These are phyloP conservation scores for Candida khao-thaluensis DNA, from an alignment of 805 yeast species.

Conservation along the genomic window DNA sequence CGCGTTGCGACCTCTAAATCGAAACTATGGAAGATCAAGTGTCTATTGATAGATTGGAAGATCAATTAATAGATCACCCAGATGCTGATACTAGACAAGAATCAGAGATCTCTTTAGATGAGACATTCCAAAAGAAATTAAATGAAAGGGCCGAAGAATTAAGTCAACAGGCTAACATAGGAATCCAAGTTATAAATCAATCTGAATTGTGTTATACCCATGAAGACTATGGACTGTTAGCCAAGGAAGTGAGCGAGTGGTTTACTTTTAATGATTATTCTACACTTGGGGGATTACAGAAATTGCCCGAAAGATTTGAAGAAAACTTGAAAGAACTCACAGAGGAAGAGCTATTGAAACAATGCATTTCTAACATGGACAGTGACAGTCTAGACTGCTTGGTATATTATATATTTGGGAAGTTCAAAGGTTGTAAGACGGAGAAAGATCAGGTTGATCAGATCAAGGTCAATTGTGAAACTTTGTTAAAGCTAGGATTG, in stretches of 20 bases:
- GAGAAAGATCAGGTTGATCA: conserved; percentile 17
- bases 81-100: conserved; percentile 32
- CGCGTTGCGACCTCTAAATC: neutral
- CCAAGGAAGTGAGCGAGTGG: conserved; percentile 39
- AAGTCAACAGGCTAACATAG: conserved; percentile 12
- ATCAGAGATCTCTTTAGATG: conserved; percentile 32
- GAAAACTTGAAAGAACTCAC: neutral
- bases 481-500: conserved; percentile 7
- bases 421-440: conserved; percentile 16
- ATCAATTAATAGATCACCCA: conserved; percentile 45
- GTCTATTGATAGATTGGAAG: conserved; percentile 48
- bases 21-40: conserved; percentile 23
- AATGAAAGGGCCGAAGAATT: conserved; percentile 44
- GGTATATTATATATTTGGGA: conserved; percentile 28
- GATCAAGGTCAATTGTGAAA: conserved; percentile 14
- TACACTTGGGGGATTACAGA: conserved; percentile 11
- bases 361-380: conserved; percentile 2
- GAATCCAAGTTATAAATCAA: conserved; percentile 21
- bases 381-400: conserved; percentile 15
- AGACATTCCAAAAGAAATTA: conserved; percentile 41
- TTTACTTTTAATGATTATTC: conserved; percentile 32
- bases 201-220: conserved; percentile 31
- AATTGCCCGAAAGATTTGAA: conserved; percentile 4
- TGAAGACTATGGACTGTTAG: conserved; percentile 25
- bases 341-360: neutral